Percentiles rank a stretch among this genome's conserved stretches.
Conservation (phyloP, 192 early-diverging fungal species). For the Linnemannia elongata region DNA sequence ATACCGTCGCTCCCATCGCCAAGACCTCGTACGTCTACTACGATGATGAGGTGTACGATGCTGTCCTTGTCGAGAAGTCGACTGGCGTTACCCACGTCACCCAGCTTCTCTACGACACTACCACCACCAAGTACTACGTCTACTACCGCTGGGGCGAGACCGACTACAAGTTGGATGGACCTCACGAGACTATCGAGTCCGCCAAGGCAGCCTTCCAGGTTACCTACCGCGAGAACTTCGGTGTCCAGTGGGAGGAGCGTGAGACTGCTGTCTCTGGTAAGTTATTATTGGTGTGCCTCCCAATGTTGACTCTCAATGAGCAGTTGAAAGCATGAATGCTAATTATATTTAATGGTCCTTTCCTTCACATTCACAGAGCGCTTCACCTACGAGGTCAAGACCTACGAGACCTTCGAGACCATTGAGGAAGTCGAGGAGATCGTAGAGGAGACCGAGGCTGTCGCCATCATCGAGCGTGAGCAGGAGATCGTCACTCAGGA, state of each 20-base stretch:
- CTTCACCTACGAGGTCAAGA: conserved; percentile 27
- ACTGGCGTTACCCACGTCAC: conserved; percentile 31
- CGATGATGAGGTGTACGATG: conserved; percentile 23
- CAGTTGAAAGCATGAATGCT: too few species aligned
- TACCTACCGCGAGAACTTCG: conserved; percentile 34
- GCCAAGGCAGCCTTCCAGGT: conserved; percentile 33
- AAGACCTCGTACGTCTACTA: conserved; percentile 23
- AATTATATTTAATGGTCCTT: background rate
- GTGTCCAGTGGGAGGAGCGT: conserved; percentile 28
- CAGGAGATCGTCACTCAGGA: background rate
- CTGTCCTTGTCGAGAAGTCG: conserved; percentile 17
- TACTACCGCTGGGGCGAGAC: conserved; percentile 37
- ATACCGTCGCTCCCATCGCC: conserved; percentile 20
- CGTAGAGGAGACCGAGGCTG: conserved; percentile 39
- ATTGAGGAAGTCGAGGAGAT: conserved; percentile 40
- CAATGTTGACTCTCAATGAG: too few species aligned
- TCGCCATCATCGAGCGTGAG: conserved; percentile 24
- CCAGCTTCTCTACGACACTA: conserved; percentile 29
- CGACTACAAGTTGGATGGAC: conserved; percentile 33
- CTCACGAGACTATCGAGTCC: conserved; percentile 22
- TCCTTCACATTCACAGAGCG: background rate
- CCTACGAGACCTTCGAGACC: conserved; percentile 39
- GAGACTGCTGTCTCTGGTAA: conserved; percentile 19
- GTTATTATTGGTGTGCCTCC: background rate
- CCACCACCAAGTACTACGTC: conserved; percentile 27